phyloP scores from a whole-genome alignment of 257 asterid species.

The Apocynum venetum region DNA sequence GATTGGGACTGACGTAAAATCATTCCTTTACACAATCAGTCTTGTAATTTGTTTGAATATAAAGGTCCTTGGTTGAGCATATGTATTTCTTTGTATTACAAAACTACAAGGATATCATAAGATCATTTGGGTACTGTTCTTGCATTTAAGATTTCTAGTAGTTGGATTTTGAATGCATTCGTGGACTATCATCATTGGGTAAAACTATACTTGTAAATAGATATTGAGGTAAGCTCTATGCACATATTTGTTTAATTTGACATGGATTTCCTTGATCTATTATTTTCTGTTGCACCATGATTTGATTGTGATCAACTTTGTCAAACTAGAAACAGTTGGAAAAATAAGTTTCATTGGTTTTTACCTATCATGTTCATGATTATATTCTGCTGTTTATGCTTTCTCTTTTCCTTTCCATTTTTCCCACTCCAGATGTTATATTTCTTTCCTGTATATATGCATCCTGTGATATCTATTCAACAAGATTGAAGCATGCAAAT shows the following conservation, averaged over 20 bases:
- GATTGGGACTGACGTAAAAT: neutral
- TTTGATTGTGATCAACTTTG: neutral
- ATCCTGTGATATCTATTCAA: neutral
- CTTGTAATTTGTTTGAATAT: neutral
- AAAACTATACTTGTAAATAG: neutral
- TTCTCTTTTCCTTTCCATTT: neutral
- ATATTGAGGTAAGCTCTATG: neutral
- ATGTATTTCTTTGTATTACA: neutral
- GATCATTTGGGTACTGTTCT: neutral
- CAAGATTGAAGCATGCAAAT: neutral
- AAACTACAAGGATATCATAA: neutral
- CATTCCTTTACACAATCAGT: neutral
- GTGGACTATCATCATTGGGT: neutral
- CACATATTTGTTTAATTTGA: too few species aligned
- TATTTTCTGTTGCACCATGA: neutral
- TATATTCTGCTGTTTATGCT: neutral
- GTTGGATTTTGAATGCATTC: neutral
- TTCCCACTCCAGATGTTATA: neutral
- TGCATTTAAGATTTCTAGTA: neutral
- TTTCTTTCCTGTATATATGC: too few species aligned
- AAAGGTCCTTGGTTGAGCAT: neutral
- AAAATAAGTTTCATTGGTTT: neutral
- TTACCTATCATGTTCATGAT: neutral
- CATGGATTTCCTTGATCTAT: neutral
- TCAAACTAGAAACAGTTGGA: neutral